Evolutionary conservation across 2,329 filamentous ascomycete genomes (phyloP).

Genomic region (Sclerotinia nivalis): DNA sequence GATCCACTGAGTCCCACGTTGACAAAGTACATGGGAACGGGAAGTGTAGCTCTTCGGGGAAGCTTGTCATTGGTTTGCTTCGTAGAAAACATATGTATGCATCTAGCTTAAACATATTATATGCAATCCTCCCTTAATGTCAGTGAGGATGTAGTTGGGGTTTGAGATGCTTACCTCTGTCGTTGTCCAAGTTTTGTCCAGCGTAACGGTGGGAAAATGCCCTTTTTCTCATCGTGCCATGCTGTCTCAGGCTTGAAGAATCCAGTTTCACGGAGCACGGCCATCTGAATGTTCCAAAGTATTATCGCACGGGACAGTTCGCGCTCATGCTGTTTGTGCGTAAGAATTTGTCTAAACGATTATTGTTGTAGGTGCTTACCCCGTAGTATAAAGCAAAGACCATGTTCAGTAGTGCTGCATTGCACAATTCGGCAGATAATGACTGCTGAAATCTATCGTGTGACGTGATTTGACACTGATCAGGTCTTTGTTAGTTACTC

Average conservation of each 20-base stretch:
- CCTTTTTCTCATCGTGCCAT: constrained; percentile 43
- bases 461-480: too few species aligned
- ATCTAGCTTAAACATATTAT: constrained; percentile 45
- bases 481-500: too few species aligned
- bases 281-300: constrained; percentile 42
- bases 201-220: constrained; percentile 44
- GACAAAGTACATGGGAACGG: constrained; percentile 41
- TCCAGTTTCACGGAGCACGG: constrained; percentile 42
- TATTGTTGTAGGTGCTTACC: constrained; percentile 18
- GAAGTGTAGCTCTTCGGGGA: constrained; percentile 44
- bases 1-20: constrained; percentile 44
- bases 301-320: constrained; percentile 41
- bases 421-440: too few species aligned
- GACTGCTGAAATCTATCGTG: too few species aligned
- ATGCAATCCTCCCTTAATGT: constrained; percentile 38
- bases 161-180: constrained; percentile 25
- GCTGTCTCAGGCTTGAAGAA: constrained; percentile 43
- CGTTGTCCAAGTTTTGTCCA: constrained; percentile 41
- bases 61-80: constrained; percentile 41
- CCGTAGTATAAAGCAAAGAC: too few species aligned
- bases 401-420: too few species aligned
- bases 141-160: background rate
- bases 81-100: constrained; percentile 41
- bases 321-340: constrained; percentile 38
- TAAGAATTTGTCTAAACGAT: constrained; percentile 20